Evolutionary conservation across 108 stramenopile species (phyloP).

Genomic region (Discostella pseudostelligera): DNA sequence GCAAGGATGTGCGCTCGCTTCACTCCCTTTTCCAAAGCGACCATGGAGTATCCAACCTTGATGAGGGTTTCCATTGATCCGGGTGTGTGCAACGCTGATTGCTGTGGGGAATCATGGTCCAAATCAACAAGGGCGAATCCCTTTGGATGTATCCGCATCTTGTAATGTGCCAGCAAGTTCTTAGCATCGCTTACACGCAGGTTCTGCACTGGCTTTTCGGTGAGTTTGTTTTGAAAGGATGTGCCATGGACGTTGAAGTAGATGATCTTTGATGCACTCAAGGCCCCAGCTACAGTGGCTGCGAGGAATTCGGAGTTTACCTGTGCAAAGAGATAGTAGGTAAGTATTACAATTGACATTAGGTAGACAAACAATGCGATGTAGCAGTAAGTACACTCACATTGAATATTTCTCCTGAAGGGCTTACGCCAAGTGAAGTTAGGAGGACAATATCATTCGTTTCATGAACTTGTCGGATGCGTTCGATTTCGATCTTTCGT

Average conservation of each 20-base stretch:
- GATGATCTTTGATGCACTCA: constrained; percentile 87
- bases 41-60: constrained; percentile 78
- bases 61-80: constrained; percentile 57
- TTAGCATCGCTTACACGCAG: constrained; percentile 77
- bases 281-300: constrained; percentile 69
- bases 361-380: too few species aligned
- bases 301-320: constrained; percentile 84
- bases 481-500: constrained; percentile 84
- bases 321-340: too few species aligned
- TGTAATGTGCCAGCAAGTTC: constrained; percentile 61
- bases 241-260: constrained; percentile 81
- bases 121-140: constrained; percentile 56
- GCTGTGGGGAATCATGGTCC: constrained; percentile 36
- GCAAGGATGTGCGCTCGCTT: constrained; percentile 87
- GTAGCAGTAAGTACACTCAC: too few species aligned
- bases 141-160: constrained; percentile 61
- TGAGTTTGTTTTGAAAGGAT: constrained; percentile 51
- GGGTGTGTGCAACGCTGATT: constrained; percentile 33
- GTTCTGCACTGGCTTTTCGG: constrained; percentile 63
- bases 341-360: too few species aligned
- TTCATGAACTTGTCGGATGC: constrained; percentile 76
- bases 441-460: constrained; percentile 89
- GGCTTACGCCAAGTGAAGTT: constrained; percentile 87
- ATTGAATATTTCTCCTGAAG: constrained; percentile 93
- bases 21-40: constrained; percentile 83